These are phyloP conservation scores for Ceriops tagal DNA, from an alignment of 345 rosid genomes.

Conservation along the genomic window DNA sequence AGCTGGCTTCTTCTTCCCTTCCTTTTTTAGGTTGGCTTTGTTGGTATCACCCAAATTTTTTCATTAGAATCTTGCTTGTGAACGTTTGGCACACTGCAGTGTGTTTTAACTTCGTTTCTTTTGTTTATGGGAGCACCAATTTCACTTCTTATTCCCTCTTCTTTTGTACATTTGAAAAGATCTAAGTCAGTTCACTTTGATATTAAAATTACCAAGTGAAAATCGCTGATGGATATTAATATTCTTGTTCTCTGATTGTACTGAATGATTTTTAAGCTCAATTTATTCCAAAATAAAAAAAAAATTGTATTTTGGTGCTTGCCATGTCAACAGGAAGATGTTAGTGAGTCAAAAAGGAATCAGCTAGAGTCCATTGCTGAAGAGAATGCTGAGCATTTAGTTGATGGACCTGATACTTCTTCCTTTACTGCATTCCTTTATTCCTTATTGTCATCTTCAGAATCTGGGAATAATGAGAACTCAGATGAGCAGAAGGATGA, in stretches of 20 bases:
- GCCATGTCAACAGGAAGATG: conserved; percentile 43
- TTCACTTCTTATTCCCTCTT: background rate
- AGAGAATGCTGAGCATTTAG: conserved; percentile 39
- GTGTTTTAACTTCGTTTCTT: background rate
- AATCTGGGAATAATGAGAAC: conserved; percentile 36
- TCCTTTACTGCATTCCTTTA: conserved; percentile 88
- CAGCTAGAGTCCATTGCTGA: conserved; percentile 44
- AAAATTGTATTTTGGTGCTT: background rate
- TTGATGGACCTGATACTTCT: conserved; percentile 87
- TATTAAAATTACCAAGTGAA: background rate
- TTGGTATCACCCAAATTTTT: background rate
- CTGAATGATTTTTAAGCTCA: background rate
- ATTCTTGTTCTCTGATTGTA: background rate
- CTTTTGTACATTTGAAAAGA: background rate
- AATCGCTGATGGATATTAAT: background rate
- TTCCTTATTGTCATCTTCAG: conserved; percentile 69
- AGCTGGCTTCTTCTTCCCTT: background rate
- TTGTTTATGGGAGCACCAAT: background rate
- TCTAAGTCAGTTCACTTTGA: background rate
- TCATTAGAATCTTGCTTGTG: background rate
- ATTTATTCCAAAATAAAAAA: background rate
- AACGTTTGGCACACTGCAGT: background rate
- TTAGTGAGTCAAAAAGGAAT: conserved; percentile 40
- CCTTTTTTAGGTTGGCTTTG: background rate
- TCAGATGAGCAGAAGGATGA: conserved; percentile 38